Evolutionary conservation across 768 basidiomycete genomes (phyloP), one percentile per base, ranked within the genome.

Genomic region (Calocybe indica): DNA sequence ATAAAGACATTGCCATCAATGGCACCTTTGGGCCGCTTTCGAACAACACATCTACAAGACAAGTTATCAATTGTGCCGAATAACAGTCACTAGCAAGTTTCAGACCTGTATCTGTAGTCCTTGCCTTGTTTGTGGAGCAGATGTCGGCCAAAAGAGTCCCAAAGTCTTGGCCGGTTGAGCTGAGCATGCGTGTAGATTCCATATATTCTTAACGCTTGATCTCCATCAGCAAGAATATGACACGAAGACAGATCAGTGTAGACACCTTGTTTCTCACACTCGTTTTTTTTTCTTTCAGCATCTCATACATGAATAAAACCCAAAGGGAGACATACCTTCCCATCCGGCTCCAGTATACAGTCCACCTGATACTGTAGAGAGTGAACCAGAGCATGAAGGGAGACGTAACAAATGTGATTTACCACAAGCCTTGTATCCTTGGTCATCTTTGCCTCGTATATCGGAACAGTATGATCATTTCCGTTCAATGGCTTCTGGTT

Each of bases 371-470:
- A 78, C 76, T 78, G 44, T 14, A 41, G 8, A 5, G 9, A 1
- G 28, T 30, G 59, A 9, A 54, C 37, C 29, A 12, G n/a, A 7
- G 43, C 12, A 28, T 38, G 13, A 43, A 37, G 36, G 36, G 36
- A 37, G 36, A 37, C 36, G 36, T 11, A 37, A 11, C 11, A 12
- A 12, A 37, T 36, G 8, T 15, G 35, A 61, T 74, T 5, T 55
- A 80, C 79, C 1, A 83, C 67, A 15, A 83, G 59, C 8, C 78
- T 64, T 15, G 70, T 57, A 51, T 81, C 77, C 0, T 66, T 55
- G 7, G 75, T 76, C 72, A 85, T 79, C 58, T 83, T 85, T 0
- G 85, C 85, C 56, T 85, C 83, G 45, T 73, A 86, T 7, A 87
- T 73, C 0, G 84, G 81, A 2, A 86, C 61, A 1, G 74, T 73